Evolutionary conservation across 2,329 filamentous ascomycete genomes (phyloP).

Genomic region (Cordyceps javanica): DNA sequence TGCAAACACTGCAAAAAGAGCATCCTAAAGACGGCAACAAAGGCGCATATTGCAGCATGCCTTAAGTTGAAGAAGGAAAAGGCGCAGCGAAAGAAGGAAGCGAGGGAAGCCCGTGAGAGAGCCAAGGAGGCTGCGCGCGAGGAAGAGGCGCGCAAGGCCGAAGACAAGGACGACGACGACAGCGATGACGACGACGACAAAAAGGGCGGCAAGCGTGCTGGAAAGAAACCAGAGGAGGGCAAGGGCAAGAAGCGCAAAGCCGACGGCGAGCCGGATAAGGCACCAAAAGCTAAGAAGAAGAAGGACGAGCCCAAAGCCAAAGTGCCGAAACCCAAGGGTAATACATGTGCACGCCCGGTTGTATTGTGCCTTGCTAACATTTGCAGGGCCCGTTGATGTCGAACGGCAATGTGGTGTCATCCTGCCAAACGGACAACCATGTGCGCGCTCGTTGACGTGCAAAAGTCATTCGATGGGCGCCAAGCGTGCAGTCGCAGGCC

Average conservation of each 20-base stretch:
- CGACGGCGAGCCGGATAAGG: constrained; percentile 71
- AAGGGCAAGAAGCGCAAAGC: constrained; percentile 76
- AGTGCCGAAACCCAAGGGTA: constrained; percentile 75
- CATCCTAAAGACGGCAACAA: constrained; percentile 67
- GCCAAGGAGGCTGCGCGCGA: constrained; percentile 56
- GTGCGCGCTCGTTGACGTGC: constrained; percentile 83
- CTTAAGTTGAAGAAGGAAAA: constrained; percentile 79
- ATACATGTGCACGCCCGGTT: not conserved
- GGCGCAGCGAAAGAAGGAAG: constrained; percentile 70
- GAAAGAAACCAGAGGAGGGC: constrained; percentile 56
- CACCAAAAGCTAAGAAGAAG: constrained; percentile 85
- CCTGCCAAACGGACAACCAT: constrained; percentile 77
- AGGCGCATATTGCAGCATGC: constrained; percentile 76
- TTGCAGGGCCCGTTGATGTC: constrained; percentile 75
- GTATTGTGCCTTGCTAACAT: constrained; percentile 14
- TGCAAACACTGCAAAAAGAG: constrained; percentile 96
- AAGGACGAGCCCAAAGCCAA: constrained; percentile 88
- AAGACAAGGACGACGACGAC: constrained; percentile 44
- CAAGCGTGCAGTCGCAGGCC: constrained; percentile 79
- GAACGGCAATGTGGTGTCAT: constrained; percentile 89
- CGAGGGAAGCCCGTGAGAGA: constrained; percentile 62
- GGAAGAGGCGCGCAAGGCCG: constrained; percentile 47
- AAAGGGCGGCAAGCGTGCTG: constrained; percentile 46
- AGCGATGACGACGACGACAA: constrained; percentile 42
- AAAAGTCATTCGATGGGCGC: constrained; percentile 95